Evolutionary conservation across 2,329 filamentous ascomycete species (phyloP), one percentile per base, ranked within the genome.

Genomic region (Dissoconium aciculare): DNA sequence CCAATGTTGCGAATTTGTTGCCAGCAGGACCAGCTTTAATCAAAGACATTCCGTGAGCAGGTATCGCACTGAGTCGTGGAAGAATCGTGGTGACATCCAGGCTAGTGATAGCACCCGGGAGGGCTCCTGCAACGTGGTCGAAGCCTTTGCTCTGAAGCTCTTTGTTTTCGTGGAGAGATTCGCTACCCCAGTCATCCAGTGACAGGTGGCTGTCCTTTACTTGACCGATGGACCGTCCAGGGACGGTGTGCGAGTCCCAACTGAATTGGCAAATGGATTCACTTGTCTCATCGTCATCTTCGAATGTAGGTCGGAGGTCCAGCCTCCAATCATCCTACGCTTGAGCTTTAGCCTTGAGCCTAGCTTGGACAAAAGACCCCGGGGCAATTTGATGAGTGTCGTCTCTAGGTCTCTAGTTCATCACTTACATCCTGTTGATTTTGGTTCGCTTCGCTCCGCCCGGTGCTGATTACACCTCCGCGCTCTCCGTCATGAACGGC

Each of bases 11-110:
- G 17, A 52, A 51, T 11, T 44, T 49, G 26, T 36, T 43, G 2
- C 39, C 46, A 10, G 44, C 44, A 5, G 37, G 33, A 9, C 43
- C 47, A 17, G 36, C 32, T 14, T 37, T 44, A 12, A 29, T 28
- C 26, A 38, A 30, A 23, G 36, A 32, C 11, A 56, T 12, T 71
- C 73, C 49, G 74, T 83, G 49, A 10, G 44, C 37, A 10, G 50
- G 50, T 23, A 55, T 45, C 0, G 45, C 43, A 29, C 49, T 51
- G 16, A 91, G 62, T 51, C 78, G 84, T 9, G 82, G 82, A 35
- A 91, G 53, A 11, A 78, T 74, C 5, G 67, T 71, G 39, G 87
- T 80, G 13, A 84, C 67, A 52, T 91, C 82, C 26, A 89, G 58
- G 41, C 79, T 71, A 9, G 74, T 71, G 31, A 91, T 62, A 44